Conservation (phyloP, 2,329 filamentous ascomycete species). For the Colletotrichum higginsianum region DNA sequence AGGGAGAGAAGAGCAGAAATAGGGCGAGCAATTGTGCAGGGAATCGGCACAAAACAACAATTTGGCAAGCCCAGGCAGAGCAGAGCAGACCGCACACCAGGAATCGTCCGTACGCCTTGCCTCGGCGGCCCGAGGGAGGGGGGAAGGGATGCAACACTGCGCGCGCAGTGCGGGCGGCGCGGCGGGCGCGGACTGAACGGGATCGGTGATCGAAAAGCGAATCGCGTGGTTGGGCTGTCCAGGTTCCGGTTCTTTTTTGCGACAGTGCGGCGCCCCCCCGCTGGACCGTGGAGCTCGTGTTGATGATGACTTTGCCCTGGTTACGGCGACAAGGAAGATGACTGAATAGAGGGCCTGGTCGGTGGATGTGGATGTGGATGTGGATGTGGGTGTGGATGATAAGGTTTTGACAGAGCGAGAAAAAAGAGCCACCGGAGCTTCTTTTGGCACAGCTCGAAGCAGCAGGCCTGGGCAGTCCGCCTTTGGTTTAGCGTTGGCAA, state of each 20-base stretch:
- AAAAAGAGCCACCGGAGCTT: slow-evolving; percentile 18
- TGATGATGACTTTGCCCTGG: background rate
- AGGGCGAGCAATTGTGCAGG: slow-evolving; percentile 15
- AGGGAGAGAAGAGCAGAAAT: slow-evolving; percentile 5
- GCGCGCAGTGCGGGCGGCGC: too few species aligned
- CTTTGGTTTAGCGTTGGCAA: background rate
- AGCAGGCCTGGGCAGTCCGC: background rate
- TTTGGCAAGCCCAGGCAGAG: background rate
- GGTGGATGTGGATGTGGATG: background rate
- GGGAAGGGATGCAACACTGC: slow-evolving; percentile 14
- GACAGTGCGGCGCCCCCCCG: slow-evolving; percentile 15
- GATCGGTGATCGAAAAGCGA: slow-evolving; percentile 19
- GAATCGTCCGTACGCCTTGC: slow-evolving; percentile 3
- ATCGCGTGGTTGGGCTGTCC: slow-evolving; percentile 16
- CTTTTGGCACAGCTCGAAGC: background rate
- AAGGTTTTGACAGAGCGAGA: background rate
- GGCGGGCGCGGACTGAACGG: background rate
- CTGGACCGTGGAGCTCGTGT: background rate
- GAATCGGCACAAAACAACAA: slow-evolving; percentile 6
- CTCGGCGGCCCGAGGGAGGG: slow-evolving; percentile 28
- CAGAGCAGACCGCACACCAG: background rate
- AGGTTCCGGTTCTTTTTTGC: slow-evolving; percentile 8
- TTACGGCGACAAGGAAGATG: slow-evolving; percentile 31
- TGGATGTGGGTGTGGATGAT: background rate
- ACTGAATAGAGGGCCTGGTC: slow-evolving; percentile 19